Base-by-base conservation (phyloP, 2,329 filamentous ascomycete genomes). In the Celoporthe dispersa region DNA sequence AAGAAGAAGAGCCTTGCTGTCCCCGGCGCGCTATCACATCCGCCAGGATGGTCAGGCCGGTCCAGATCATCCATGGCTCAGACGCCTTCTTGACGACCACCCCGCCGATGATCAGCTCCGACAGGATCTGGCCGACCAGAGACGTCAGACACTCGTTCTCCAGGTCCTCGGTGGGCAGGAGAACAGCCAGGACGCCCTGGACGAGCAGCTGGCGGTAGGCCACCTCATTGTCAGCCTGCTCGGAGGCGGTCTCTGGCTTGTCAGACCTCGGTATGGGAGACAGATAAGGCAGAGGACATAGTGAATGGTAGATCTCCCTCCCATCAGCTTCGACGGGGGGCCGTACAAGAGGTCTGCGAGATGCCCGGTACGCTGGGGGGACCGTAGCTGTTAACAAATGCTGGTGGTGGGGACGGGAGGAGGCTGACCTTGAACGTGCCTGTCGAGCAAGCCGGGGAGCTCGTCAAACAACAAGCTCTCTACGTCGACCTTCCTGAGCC, bases 141-240 rank as follows among this genome's bases (percentile, higher is more conserved):
- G 93, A 87, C 69, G 92, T 91, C 76, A 98, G 84, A 79, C 93
- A 97, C 67, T 89, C 89, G 79, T 97, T 98, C 76, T 95, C 90
- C 53, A 98, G 84, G 79, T 98, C 95, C 77, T 98, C 95, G 22
- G 94, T 96, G 12, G 96, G 96, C 28, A 99, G 86, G 22, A 99
- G 86, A 66, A 97, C 85, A 33, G 93, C 91, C 72, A 99, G 84
- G 51, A 94, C 86, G 39, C 91, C 93, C 77, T 94, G 90, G 22
- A 94, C 91, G n/a, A 98, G 85, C 69, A 98, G 84, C 77, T 97
- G 93, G 75, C 95, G 92, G 84, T 98, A 98, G 61, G 89, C 85
- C 35, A 86, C 86, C 82, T 98, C 96, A 76, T 94, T 95, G 72
- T 91, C 87, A 69, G 84, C 83, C 81, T 97, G 94, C 68, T 88